A percentile compares a stretch with the other conserved stretches of the same genome.
Evolutionary conservation across 129 eudicot species (phyloP).

Genomic region (Solidago caesia): DNA sequence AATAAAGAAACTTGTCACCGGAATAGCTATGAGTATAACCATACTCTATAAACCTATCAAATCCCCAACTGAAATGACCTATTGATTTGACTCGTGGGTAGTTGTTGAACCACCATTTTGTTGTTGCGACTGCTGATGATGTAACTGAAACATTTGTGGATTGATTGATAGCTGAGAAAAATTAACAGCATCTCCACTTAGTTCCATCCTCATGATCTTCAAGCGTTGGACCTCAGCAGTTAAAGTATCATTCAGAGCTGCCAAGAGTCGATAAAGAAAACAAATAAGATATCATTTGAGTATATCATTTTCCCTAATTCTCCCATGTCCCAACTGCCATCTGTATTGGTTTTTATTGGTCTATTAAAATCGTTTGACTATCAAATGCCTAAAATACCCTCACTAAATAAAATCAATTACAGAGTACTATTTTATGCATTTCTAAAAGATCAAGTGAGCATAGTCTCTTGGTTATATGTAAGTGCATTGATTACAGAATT

Average conservation of each 20-base stretch:
- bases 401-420: neutral
- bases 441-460: neutral
- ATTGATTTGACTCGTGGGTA: constrained; percentile 4
- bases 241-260: constrained; percentile 34
- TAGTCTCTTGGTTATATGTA: neutral
- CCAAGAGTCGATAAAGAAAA: neutral
- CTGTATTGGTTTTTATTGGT: too few species aligned
- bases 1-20: constrained; percentile 21
- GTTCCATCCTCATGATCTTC: constrained; percentile 25
- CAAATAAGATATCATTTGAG: neutral
- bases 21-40: neutral
- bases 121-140: constrained; percentile 28
- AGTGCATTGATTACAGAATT: neutral
- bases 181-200: constrained; percentile 20
- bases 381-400: too few species aligned
- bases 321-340: neutral
- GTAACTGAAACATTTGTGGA: constrained; percentile 27
- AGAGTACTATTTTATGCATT: neutral
- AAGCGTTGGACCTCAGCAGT: constrained; percentile 22
- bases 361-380: too few species aligned
- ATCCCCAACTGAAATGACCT: neutral
- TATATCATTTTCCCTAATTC: neutral
- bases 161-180: constrained; percentile 25
- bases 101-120: constrained; percentile 22
- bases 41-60: neutral